phyloP scores from a whole-genome alignment of 2,329 filamentous ascomycete genomes.

The Colletotrichum lindemuthianum region DNA sequence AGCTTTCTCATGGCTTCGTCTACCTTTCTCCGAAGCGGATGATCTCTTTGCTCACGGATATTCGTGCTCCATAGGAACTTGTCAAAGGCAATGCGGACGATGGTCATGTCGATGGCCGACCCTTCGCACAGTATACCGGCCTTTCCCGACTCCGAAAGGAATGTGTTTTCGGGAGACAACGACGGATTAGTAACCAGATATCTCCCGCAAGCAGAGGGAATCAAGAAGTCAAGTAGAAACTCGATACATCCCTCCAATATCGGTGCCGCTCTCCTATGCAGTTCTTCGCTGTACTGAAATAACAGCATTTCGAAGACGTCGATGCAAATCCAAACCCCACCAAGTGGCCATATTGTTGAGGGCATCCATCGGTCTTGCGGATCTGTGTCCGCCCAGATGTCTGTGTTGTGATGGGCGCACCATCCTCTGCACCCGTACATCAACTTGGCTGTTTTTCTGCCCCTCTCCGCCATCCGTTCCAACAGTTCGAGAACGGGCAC shows the following conservation, averaged over 20 bases:
- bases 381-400: constrained; percentile 49
- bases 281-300: constrained; percentile 45
- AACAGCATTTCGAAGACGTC: constrained; percentile 51
- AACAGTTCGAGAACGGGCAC: constrained; percentile 40
- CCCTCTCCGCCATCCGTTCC: constrained; percentile 48
- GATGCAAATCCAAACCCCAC: constrained; percentile 51
- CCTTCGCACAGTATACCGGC: constrained; percentile 52
- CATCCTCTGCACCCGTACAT: constrained; percentile 48
- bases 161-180: constrained; percentile 42
- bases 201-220: constrained; percentile 39
- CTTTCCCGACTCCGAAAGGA: constrained; percentile 45
- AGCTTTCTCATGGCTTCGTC: constrained; percentile 26
- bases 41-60: constrained; percentile 19
- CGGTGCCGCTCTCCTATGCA: constrained; percentile 41
- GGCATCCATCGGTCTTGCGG: constrained; percentile 47
- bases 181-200: constrained; percentile 41
- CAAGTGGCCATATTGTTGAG: constrained; percentile 51
- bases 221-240: constrained; percentile 44
- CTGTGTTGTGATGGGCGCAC: constrained; percentile 50
- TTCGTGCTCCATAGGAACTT: constrained; percentile 40
- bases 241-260: constrained; percentile 43
- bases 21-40: constrained; percentile 17
- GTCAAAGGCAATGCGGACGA: constrained; percentile 33
- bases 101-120: constrained; percentile 56
- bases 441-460: constrained; percentile 41